Evolutionary conservation across 1,284 basidiomycete genomes (phyloP).

Genomic region (Cryptococcus maquisensis): DNA sequence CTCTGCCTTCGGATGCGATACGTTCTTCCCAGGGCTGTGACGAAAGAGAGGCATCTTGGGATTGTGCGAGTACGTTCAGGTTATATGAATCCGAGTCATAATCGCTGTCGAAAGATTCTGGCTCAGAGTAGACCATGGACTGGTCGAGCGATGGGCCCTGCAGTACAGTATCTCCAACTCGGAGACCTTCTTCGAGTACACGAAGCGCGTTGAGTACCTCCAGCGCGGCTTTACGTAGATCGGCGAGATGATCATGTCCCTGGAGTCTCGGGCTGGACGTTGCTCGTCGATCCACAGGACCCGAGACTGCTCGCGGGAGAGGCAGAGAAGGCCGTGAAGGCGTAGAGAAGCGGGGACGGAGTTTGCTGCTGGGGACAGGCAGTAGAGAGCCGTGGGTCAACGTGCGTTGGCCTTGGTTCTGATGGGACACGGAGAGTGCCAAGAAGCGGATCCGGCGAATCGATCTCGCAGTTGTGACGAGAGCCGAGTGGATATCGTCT

Average conservation of each 20-base stretch:
- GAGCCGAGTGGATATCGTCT: constrained; percentile 11
- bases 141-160: background rate
- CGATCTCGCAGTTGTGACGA: constrained; percentile 31
- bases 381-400: constrained; percentile 13
- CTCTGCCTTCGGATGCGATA: constrained; percentile 29
- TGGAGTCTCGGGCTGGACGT: background rate
- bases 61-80: constrained; percentile 32
- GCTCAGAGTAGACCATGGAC: constrained; percentile 15
- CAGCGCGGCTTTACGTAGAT: constrained; percentile 38
- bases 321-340: constrained; percentile 31
- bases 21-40: constrained; percentile 45
- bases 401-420: constrained; percentile 2
- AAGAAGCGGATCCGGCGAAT: constrained; percentile 34
- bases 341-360: constrained; percentile 23
- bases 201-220: constrained; percentile 40
- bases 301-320: constrained; percentile 22
- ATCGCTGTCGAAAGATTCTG: constrained; percentile 10
- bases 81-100: constrained; percentile 43
- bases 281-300: background rate
- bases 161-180: constrained; percentile 11
- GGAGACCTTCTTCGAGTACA: constrained; percentile 37
- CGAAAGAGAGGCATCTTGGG: constrained; percentile 13
- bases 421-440: constrained; percentile 20
- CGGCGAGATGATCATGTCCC: constrained; percentile 17
- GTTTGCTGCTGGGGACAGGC: constrained; percentile 1